Conservation (phyloP, 2,329 filamentous ascomycete species). For the Cercospora sesami region DNA sequence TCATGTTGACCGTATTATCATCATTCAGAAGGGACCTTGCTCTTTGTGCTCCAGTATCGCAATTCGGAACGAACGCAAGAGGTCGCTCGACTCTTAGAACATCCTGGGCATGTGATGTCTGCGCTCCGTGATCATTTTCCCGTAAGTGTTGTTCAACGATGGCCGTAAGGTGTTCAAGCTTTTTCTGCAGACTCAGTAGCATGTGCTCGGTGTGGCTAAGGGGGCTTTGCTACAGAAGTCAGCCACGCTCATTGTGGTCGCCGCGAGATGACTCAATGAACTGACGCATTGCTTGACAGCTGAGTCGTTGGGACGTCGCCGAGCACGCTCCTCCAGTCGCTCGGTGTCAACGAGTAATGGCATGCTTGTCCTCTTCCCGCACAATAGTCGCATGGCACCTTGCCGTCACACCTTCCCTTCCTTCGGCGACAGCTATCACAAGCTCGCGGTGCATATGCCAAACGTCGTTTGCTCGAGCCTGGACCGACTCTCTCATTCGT, state of each 20-base stretch:
- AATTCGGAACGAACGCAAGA: background rate
- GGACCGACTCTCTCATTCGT: background rate
- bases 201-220: background rate
- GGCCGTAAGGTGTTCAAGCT: background rate
- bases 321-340: conserved; percentile 3
- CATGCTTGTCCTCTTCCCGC: background rate
- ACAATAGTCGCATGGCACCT: background rate
- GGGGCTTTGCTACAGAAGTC: background rate
- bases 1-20: background rate
- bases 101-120: background rate
- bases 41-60: background rate
- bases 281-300: conserved; percentile 1
- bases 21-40: background rate
- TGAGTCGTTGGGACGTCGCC: background rate
- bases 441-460: background rate
- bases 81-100: background rate
- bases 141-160: background rate
- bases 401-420: conserved; percentile 3
- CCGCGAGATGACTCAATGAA: background rate
- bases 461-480: background rate
- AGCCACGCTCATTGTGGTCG: background rate
- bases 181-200: background rate
- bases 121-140: background rate
- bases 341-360: conserved; percentile 2
- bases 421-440: conserved; percentile 4